A percentile compares a stretch with the other conserved stretches of the same genome.
phyloP scores from a whole-genome alignment of 257 asterid genomes.

The Schizonepeta tenuifolia region DNA sequence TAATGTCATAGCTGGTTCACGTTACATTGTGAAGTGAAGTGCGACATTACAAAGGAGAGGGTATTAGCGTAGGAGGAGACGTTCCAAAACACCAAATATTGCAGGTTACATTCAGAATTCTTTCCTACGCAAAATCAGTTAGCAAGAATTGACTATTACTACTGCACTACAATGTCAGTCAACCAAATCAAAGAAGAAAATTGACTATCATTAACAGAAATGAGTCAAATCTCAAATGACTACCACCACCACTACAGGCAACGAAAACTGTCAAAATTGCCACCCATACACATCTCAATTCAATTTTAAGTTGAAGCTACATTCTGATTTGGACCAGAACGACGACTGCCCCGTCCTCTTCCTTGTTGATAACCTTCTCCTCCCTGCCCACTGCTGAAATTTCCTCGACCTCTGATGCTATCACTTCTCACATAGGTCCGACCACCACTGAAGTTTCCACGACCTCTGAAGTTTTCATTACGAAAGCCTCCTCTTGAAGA shows the following conservation, averaged over 20 bases:
- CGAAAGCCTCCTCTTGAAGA: constrained; percentile 64
- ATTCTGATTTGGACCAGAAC: constrained; percentile 37
- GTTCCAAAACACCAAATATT: not conserved
- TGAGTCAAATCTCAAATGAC: not conserved
- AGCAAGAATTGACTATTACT: constrained; percentile 37
- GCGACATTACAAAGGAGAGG: not conserved
- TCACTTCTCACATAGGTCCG: constrained; percentile 62
- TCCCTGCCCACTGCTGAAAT: constrained; percentile 36
- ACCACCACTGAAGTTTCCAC: constrained; percentile 59
- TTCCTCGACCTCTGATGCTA: constrained; percentile 55
- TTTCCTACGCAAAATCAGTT: constrained; percentile 26
- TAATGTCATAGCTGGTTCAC: no score
- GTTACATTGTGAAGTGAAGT: no score
- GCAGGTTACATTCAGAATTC: constrained; percentile 31
- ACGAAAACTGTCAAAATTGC: constrained; percentile 38
- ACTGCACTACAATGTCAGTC: constrained; percentile 31
- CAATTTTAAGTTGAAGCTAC: constrained; percentile 30
- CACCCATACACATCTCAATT: constrained; percentile 10
- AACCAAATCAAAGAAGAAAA: constrained; percentile 9
- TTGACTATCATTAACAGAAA: not conserved
- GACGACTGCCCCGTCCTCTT: constrained; percentile 47
- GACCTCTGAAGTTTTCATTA: constrained; percentile 60
- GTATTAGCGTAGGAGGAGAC: not conserved
- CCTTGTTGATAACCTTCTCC: constrained; percentile 55
- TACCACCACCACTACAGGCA: constrained; percentile 8